Evolutionary conservation across 495 filamentous ascomycete species (phyloP), one percentile per base, ranked within the genome.

Genomic region (Talaromyces trachyspermus): DNA sequence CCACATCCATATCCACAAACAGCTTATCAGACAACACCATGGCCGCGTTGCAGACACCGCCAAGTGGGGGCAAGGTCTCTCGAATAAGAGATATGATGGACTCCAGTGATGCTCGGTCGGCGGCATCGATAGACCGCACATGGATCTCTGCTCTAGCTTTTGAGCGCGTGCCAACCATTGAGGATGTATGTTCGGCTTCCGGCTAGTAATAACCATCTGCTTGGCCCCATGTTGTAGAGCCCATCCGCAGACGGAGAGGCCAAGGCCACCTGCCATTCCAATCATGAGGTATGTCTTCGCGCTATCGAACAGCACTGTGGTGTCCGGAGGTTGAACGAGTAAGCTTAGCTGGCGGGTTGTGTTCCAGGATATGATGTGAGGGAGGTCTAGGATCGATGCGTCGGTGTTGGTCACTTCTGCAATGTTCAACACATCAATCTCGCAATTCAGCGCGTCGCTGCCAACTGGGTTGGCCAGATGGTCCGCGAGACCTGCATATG

Each of bases 241-340:
- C 55, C 55, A 65, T 2, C 14, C 17, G 24, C 35, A 45, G 2
- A 65, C 10, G 1, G 62, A 62, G 14, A 50, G 59, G 0, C 62
- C 62, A 2, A 61, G 23, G 15, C 53, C 48, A 4, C 62, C 62
- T 2, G 59, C 25, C 38, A 62, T 40, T 0, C 60, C 61, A 26
- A 51, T 47, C 0, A 63, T 22, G 0, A 62, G 22, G 35, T 63
- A 63, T 0, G 60, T 56, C 20, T 49, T 51, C 12, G 57, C 33
- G 15, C 5, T 17, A 5, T n/a, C 11, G 8, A 20, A 32, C 14
- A 43, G 14, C 5, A 5, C 14, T 24, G 14, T 2, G 14, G 22
- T 5, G n/a, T 14, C 41, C 6, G 22, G 12, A 9, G 19, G 20
- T 43, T 15, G 41, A 15, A 43, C 20, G 20, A n/a, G n/a, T n/a